Evolutionary conservation across 1,284 basidiomycete species (phyloP), one percentile per base, ranked within the genome.

Genomic region (Vanrija pseudolonga): DNA sequence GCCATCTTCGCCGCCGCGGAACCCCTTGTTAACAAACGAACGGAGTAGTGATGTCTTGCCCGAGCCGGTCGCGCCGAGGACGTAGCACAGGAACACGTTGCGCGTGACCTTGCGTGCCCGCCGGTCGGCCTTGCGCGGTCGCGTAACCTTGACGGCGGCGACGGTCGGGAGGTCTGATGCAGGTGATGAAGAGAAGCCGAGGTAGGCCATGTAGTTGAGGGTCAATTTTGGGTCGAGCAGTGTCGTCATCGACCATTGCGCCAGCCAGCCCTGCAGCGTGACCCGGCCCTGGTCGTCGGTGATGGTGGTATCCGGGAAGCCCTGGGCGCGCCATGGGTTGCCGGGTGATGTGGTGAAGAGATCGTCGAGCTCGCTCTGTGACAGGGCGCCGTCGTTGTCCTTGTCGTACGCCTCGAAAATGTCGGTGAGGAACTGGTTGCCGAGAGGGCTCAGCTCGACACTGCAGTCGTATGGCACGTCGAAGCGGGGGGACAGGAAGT

Each of bases 171-270:
- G 64, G 47, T 76, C 72, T 15, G 73, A 69, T 3, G 73, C 69
- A 1, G 77, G 73, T 17, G 73, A 74, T 1, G 77, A 78, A 3
- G 77, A 73, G 55, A 76, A 77, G 20, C 74, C 72, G 28, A 77
- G 68, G 59, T 98, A 96, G 17, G 94, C 94, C n/a, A 98, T 86
- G 73, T 97, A 98, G 22, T 91, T 88, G 20, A 98, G 80, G 0
- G 95, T 96, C 20, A 88, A 89, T 70, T 86, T 87, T 66, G 94
- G 87, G 67, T 97, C 90, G 17, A 98, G 81, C 3, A 98, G 80
- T 1, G 95, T 98, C 1, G 93, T 96, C 94, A 98, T 97, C 71
- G 92, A 96, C 95, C 95, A 98, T 72, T 98, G 94, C 22, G 95
- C 95, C 17, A 98, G 80, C 95, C 95, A 98, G 7, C 92, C 92